Evolutionary conservation across 83 land plant genomes (phyloP).

Genomic region (Diphasiastrum complanatum): DNA sequence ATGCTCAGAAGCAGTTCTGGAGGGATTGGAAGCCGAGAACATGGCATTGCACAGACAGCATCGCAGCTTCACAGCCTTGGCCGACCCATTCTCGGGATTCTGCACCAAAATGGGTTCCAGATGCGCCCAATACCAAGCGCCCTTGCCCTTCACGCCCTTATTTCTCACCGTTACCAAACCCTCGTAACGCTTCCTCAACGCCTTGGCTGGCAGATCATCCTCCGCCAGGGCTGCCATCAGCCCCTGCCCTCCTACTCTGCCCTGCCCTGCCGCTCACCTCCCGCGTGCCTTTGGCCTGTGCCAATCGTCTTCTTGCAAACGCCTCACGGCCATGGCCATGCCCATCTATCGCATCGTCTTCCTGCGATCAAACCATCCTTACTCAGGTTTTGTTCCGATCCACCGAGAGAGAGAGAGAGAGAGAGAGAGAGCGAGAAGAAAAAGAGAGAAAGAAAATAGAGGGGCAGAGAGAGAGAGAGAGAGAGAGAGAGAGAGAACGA

Average conservation of each 20-base stretch:
- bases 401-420: neutral
- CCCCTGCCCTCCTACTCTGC: too few species aligned
- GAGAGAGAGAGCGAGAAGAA: neutral
- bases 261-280: too few species aligned
- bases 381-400: too few species aligned
- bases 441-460: neutral
- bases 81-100: slow-evolving; percentile 39
- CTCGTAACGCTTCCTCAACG: slow-evolving; percentile 64
- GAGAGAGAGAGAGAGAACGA: too few species aligned
- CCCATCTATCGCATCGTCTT: too few species aligned
- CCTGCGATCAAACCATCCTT: too few species aligned
- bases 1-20: slow-evolving; percentile 79
- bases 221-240: too few species aligned
- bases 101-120: slow-evolving; percentile 64
- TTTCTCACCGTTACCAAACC: slow-evolving; percentile 59
- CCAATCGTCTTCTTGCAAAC: too few species aligned
- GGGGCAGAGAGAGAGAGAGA: neutral
- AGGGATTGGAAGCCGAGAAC: slow-evolving; percentile 85
- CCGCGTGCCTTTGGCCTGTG: too few species aligned
- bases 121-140: slow-evolving; percentile 88
- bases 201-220: slow-evolving; percentile 45
- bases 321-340: too few species aligned
- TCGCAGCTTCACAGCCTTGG: slow-evolving; percentile 75
- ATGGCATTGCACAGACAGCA: slow-evolving; percentile 63
- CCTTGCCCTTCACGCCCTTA: slow-evolving; percentile 86